Evolutionary conservation across 176 grass and related monocot species (phyloP), one percentile per base, ranked within the genome.

Genomic region (Avena eriantha): DNA sequence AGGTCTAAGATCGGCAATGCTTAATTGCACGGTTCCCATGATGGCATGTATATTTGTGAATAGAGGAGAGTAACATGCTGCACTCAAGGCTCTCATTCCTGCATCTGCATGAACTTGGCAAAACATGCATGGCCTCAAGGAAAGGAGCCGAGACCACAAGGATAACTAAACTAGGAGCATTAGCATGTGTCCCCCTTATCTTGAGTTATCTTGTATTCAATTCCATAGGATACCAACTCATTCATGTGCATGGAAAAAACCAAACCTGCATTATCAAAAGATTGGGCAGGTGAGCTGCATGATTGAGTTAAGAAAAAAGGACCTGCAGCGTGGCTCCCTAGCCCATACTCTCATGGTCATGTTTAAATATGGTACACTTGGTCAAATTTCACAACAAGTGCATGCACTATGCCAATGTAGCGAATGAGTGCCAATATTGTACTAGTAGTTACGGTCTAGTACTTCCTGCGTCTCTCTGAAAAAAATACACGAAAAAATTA

Each of bases 131-230:
- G 75, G 31, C 67, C 51, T 79, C 66, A 61, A 14, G 43, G 47
- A 71, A 76, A 89, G 70, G 80, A 69, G 65, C 26, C 15, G 57
- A 86, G 66, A 23, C 67, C 78, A 79, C 66, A 83, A 10, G 46
- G 86, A 84, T 76, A 89, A 83, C 80, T 89, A 68, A 70, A 35
- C 77, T 58, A 53, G 68, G 63, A 70, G 82, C 90, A 91, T 85
- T 73, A 77, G 34, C 90, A 91, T 88, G 71, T 86, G 84, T 61
- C 76, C 87, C 87, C 68, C 87, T 86, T 89, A 81, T 87, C 87
- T 87, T 72, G 47, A 86, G 85, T 77, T 88, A 85, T 88, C 90
- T 48, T 57, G 88, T 90, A 87, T 85, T 87, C 81, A 85, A 93
- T 85, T 85, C 82, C 71, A n/a, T 55, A 79, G 77, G 85, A 93